phyloP scores from a whole-genome alignment of 2,329 filamentous ascomycete species.

The Colletotrichum zoysiae region DNA sequence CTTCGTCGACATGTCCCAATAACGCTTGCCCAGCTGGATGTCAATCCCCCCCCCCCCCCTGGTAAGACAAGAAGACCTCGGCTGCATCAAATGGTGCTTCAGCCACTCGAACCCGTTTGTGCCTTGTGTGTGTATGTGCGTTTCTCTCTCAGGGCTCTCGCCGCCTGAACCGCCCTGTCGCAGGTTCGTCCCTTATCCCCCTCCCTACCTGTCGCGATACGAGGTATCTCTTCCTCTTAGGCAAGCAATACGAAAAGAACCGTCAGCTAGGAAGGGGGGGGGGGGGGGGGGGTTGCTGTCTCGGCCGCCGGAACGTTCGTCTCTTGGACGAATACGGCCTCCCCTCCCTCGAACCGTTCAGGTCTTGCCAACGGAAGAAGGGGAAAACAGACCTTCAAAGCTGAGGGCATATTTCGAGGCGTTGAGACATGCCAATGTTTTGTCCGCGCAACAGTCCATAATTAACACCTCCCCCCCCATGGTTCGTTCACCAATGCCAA shows the following conservation, averaged over 20 bases:
- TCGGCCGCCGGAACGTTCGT: conserved; percentile 14
- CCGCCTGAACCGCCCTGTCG: conserved; percentile 22
- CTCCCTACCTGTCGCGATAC: background rate
- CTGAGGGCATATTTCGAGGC: conserved; percentile 8
- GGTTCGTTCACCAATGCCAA: conserved; percentile 30
- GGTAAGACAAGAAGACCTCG: background rate
- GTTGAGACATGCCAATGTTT: conserved; percentile 41
- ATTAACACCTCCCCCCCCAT: conserved; percentile 1
- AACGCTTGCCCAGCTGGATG: background rate
- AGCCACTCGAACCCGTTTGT: conserved; percentile 30
- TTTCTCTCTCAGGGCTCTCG: conserved; percentile 18
- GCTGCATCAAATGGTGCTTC: conserved; percentile 20
- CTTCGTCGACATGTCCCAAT: background rate
- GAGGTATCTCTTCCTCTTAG: conserved; percentile 9
- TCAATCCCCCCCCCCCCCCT: too few relatives aligned
- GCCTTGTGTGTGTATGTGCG: background rate
- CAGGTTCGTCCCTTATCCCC: background rate
- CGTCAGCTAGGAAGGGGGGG: background rate
- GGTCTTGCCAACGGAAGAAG: background rate
- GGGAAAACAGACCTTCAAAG: conserved; percentile 15
- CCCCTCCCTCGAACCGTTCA: background rate
- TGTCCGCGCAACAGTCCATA: conserved; percentile 26
- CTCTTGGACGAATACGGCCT: background rate
- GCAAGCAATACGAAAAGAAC: conserved; percentile 1
- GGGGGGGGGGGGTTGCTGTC: background rate